Evolutionary conservation across 2,329 filamentous ascomycete genomes (phyloP).

Genomic region (Microsporum ferrugineum): DNA sequence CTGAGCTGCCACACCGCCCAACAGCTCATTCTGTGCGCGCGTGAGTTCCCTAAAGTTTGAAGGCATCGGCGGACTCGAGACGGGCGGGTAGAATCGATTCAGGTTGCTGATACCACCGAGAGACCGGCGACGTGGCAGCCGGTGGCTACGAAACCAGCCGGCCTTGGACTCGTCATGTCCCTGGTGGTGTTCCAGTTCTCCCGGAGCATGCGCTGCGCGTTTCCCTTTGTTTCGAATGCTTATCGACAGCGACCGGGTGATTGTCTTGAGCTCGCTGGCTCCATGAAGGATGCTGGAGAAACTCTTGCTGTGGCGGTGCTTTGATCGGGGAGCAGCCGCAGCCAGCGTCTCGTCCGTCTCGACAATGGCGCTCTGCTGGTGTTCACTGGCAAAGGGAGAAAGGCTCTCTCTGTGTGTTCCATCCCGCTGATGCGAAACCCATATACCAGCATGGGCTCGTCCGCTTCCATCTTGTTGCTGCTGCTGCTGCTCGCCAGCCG

Average conservation of each 20-base stretch:
- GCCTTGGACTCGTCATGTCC: conserved; percentile 17
- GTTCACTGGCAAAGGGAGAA: conserved; percentile 10
- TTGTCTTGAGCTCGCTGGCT: conserved; percentile 31
- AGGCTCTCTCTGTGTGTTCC: conserved; percentile 9
- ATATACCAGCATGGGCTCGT: conserved; percentile 11
- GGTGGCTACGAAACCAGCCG: conserved; percentile 21
- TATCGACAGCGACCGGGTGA: conserved; percentile 32
- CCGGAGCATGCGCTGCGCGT: conserved; percentile 3
- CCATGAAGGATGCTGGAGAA: conserved; percentile 34
- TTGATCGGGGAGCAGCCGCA: background rate
- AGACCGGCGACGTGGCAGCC: conserved; percentile 28
- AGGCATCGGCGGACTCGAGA: conserved; percentile 12
- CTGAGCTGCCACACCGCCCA: conserved; percentile 38
- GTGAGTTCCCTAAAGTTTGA: conserved; percentile 21
- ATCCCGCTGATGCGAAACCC: conserved; percentile 9
- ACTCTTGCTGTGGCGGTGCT: conserved; percentile 24
- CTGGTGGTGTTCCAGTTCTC: background rate
- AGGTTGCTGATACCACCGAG: conserved; percentile 27
- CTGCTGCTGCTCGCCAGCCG: conserved; percentile 15
- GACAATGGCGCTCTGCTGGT: background rate
- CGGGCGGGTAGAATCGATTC: conserved; percentile 22
- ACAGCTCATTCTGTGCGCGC: conserved; percentile 30
- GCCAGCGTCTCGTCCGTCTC: background rate
- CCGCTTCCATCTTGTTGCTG: background rate
- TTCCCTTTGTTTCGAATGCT: conserved; percentile 26